Base-by-base conservation (phyloP, 2,329 filamentous ascomycete species). In the Sarocladiaceae sp. region DNA sequence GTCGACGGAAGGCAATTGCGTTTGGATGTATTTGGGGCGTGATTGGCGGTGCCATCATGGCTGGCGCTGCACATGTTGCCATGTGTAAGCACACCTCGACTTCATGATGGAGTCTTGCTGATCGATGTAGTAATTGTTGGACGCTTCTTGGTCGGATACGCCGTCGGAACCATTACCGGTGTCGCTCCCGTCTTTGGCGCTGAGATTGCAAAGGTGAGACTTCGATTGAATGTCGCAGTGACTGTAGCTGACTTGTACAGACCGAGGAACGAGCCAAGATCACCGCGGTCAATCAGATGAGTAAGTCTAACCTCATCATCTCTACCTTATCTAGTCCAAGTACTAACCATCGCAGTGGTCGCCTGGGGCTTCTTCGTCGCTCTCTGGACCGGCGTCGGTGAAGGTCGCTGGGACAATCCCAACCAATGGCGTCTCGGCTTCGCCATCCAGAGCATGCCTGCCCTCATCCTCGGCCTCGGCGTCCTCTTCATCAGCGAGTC, bases 251-350 rank as follows among this genome's bases (percentile, higher is more conserved):
- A 40, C 40, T 4, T 51, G 18, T 2, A 2, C 2, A 64, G 60
- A 72, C 69, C 0, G 57, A 67, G 1, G 69, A 72, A 46, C 62
- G 69, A 22, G 69, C 68, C 5, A 69, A 60, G 31, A 65, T 71
- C n/a, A 72, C 67, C 0, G 69, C 69, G 0, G 64, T 69, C 1
- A 72, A 69, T 49, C 69, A 71, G 28, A 71, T 72, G 69, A 72
- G 68, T 70, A 54, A 53, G 66, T 55, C 1, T n/a, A n/a, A 11
- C 13, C 22, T 3, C 4, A 6, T 7, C 8, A 22, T 22, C 37
- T 40, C 8, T 23, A 7, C 8, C 20, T 23, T 20, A 6, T 7
- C 15, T 40, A 4, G 5, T 7, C 15, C 23, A 4, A 20, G 12
- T 40, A 15, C 3, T 3, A 8, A 7, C 13, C 1, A 10, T 2